These are phyloP conservation scores for Leccinum pseudoinsigne DNA, from an alignment of 1,284 basidiomycete genomes.

Conservation along the genomic window DNA sequence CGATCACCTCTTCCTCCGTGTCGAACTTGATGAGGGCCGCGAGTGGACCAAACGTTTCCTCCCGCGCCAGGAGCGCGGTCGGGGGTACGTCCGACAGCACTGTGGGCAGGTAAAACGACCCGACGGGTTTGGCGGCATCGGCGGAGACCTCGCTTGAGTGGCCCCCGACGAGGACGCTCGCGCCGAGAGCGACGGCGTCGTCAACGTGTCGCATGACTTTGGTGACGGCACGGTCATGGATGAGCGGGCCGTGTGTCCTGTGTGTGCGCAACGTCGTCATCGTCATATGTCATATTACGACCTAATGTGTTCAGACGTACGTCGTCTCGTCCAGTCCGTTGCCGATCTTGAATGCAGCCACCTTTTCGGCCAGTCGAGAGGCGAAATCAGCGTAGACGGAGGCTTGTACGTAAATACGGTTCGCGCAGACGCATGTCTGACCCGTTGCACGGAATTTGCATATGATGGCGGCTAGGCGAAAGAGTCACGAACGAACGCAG, in stretches of 20 bases:
- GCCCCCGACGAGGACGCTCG: conserved; percentile 88
- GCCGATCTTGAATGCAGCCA: conserved; percentile 90
- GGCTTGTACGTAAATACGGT: conserved; percentile 86
- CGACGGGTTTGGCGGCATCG: conserved; percentile 24
- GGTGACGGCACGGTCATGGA: conserved; percentile 82
- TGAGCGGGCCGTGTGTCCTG: conserved; percentile 93
- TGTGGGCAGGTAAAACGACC: conserved; percentile 85
- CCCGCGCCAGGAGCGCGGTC: conserved; percentile 60
- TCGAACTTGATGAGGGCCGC: conserved; percentile 83
- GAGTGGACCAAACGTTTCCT: conserved; percentile 91
- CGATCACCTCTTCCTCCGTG: conserved; percentile 90
- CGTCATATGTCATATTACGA: background rate
- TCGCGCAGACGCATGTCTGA: conserved; percentile 89
- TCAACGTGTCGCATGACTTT: conserved; percentile 91
- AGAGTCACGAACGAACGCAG: background rate
- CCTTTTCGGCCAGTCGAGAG: conserved; percentile 77
- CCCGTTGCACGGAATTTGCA: conserved; percentile 94
- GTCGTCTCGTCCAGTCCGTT: conserved; percentile 82
- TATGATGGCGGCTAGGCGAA: conserved; percentile 62
- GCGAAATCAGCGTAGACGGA: conserved; percentile 87
- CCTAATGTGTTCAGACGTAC: conserved; percentile 43
- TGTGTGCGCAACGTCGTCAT: background rate
- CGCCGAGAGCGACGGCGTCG: conserved; percentile 82
- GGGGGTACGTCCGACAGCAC: conserved; percentile 86
- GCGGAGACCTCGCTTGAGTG: conserved; percentile 43